These are phyloP conservation scores for Vicia faba DNA, from an alignment of 306 rosid species.

Conservation along the genomic window DNA sequence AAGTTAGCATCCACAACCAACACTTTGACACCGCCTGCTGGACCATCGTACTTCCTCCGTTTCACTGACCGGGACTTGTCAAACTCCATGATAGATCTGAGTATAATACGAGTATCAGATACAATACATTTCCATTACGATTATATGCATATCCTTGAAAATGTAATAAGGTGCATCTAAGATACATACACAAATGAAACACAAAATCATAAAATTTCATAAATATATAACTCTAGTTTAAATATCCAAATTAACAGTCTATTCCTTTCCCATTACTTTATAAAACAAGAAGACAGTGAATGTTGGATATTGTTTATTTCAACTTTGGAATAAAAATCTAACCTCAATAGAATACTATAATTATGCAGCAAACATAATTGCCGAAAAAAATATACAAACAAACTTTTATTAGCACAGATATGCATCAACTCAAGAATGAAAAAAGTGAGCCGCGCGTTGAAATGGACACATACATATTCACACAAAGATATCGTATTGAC, in stretches of 20 bases:
- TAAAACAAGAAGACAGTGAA: background rate
- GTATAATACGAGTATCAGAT: background rate
- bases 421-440: conserved; percentile 5
- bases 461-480: background rate
- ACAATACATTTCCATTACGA: background rate
- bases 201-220: too few species aligned
- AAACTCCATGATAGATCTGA: conserved; percentile 23
- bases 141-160: background rate
- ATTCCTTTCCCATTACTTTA: background rate
- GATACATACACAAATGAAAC: too few species aligned
- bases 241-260: too few species aligned
- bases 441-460: background rate
- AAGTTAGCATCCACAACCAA: conserved; percentile 53
- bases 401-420: background rate
- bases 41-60: conserved; percentile 7
- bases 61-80: background rate
- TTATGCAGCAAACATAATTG: background rate
- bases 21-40: conserved; percentile 25
- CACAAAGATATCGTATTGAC: conserved; percentile 4
- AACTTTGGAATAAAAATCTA: conserved; percentile 12
- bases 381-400: background rate
- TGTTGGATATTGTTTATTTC: conserved; percentile 4
- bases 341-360: background rate
- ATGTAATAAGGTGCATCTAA: conserved; percentile 2
- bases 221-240: too few species aligned